These are phyloP conservation scores for Hordeum pubiflorum DNA, from an alignment of 202 grass and related monocot genomes.

Conservation along the genomic window DNA sequence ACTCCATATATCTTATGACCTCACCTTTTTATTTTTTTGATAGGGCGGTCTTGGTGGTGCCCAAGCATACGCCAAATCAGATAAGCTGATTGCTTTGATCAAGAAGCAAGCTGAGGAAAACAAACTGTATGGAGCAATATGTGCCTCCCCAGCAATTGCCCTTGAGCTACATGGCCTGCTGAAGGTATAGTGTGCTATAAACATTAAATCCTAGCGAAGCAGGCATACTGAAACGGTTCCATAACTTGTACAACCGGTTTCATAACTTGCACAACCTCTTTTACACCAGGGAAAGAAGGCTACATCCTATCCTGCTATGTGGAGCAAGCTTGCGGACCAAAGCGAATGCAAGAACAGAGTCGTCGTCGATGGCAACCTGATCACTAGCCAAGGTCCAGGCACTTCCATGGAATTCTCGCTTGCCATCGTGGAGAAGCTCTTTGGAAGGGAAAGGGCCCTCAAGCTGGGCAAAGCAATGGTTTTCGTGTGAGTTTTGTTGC, in stretches of 20 bases:
- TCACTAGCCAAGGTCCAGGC: constrained; percentile 87
- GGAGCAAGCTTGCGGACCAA: constrained; percentile 67
- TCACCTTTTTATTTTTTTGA: neutral
- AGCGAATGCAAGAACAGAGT: constrained; percentile 71
- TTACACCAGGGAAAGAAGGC: constrained; percentile 75
- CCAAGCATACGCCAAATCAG: constrained; percentile 74
- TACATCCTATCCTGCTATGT: constrained; percentile 76
- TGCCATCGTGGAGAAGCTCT: constrained; percentile 77
- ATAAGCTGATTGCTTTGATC: constrained; percentile 63
- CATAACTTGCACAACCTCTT: neutral
- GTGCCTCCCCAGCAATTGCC: constrained; percentile 80
- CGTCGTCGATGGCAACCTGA: constrained; percentile 78
- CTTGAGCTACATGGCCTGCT: constrained; percentile 78
- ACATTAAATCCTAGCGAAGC: neutral
- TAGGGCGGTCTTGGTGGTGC: constrained; percentile 88
- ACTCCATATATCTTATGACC: neutral
- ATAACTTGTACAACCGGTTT: neutral
- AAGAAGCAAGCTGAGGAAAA: constrained; percentile 65
- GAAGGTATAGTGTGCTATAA: constrained; percentile 41
- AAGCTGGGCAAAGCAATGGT: constrained; percentile 63
- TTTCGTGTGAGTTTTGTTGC: constrained; percentile 39
- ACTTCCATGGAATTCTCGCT: constrained; percentile 80
- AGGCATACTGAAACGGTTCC: neutral
- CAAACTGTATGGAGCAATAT: constrained; percentile 86
- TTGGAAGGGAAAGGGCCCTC: constrained; percentile 47